Evolutionary conservation across 352 stramenopile species (phyloP), one percentile per base, ranked within the genome.

Genomic region (Pythium brachiatum): DNA sequence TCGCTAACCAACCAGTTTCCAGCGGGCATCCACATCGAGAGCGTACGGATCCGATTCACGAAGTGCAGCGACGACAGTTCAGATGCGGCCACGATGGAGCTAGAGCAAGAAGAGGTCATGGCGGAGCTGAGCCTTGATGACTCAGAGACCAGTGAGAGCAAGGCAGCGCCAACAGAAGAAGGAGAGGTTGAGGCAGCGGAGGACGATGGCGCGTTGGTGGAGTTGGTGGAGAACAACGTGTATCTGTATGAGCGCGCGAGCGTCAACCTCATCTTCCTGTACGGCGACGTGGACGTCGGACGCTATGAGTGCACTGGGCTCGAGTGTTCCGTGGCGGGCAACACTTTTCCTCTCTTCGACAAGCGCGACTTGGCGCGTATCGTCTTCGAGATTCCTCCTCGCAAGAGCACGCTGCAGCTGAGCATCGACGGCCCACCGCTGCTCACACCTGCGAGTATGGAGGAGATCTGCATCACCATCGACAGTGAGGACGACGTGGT

Each of bases 1-100:
- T 68, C 62, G 15, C 64, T 91, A 26, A 69, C 73, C 0, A 91
- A 89, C 60, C 74, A 78, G 16, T 89, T 91, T 25, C 71, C 82
- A 0, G 73, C 73, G 2, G 76, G 74, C 29, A 77, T 91, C 0
- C 78, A 83, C 7, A 61, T 89, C 41, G 82, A 88, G 36, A 73
- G 74, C 15, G 64, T 91, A 32, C 69, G 70, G 2, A 70, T 89
- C 5, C 69, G 73, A 0, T 91, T 89, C 32, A 32, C 25, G 29
- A 27, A 26, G 7, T 27, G 44, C 15, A 44, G 36, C 11, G 29
- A 61, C 9, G 23, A 31, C 20, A 47, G 9, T 3, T 21, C 13
- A 21, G 25, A 46, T 21, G 16, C 16, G 53, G 41, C n/a, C 27
- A 21, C 16, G 21, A 31, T 53, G 47, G 38, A 21, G 38, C 15